Base-by-base conservation (phyloP, 371 early-diverging fungal species). In the Mortierella sp. region DNA sequence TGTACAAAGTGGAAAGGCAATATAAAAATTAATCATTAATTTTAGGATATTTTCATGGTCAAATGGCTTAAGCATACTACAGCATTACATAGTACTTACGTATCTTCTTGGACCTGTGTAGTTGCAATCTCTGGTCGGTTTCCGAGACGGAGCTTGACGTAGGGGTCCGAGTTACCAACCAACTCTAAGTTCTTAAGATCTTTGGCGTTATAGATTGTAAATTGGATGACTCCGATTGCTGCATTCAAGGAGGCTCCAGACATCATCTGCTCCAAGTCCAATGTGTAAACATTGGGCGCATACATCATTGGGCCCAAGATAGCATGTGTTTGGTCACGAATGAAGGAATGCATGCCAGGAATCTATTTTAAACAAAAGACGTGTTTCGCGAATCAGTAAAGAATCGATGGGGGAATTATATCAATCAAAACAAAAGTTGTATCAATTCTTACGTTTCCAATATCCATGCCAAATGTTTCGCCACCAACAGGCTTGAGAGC, bases 401-500 rank as follows among this genome's bases (percentile, higher is more conserved):
- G 30, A 30, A 30, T 30, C 30, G 1, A 30, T 30, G 4, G 30
- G 30, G 30, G 30, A 30, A 4, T n/a, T 16, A 22, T 40, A 16
- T 57, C 26, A 18, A 30, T 30, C 30, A 43, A 14, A 11, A 9
- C 43, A 43, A 16, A 43, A 22, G 43, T 22, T 20, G 20, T 43
- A 40, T 43, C 10, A 43, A 10, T 43, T 66, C 86, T 80, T 85
- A 91, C 91, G 77, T 93, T 87, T 28, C 91, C 92, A 76, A 95
- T 92, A 84, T 95, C 96, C 72, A 95, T 90, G 26, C 95, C 93
- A 86, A 92, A 91, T 28, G 94, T 93, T 65, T 99, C 90, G 85
- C 92, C 93, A 84, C 99, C 92, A 80, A 94, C 83, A 0, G 99
- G 99, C 75, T 96, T 93, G 51, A 99, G 89, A 22, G 92, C 91